Evolutionary conservation across 148 eudicot genomes (phyloP), one percentile per base, ranked within the genome.

Genomic region (Dianthus caryophyllus): DNA sequence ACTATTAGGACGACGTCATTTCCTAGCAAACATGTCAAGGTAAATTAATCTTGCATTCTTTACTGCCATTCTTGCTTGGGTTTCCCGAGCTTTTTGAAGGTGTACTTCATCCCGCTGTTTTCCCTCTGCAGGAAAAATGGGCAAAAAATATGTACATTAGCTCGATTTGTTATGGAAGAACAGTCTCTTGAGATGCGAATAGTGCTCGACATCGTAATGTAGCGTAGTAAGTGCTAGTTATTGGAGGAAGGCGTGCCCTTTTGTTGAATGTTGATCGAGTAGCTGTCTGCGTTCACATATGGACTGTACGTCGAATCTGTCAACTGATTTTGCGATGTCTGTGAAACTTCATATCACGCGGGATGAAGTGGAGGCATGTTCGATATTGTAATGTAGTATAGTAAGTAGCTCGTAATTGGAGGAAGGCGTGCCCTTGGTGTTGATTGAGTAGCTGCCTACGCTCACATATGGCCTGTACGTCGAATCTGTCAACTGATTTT

Each of bases 1-100:
- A 93, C 98, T 22, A 87, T 93, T 26, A 79, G 98, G 22, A 90
- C 98, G 67, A 81, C 95, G 71, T 86, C 90, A 60, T 93, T 93
- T 76, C 98, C 98, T 30, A 90, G 98, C 38, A 73, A 88, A 48
- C 98, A 93, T 79, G 97, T 90, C 49, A 93, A 93, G 92, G 96
- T 93, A n/a, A 70, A 55, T 43, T 43, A 59, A 31, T 25, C 47
- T 29, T n/a, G 46, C 33, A 4, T 31, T 46, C 41, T 60, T 1
- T 12, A n/a, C n/a, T n/a, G n/a, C 36, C 21, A 54, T 17, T 31
- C 18, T 5, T 14, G 30, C 41, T 33, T 6, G 55, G 15, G 24
- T 63, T 44, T 55, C 7, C 21, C 31, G 47, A 7, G 29, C 9
- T 68, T 47, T 36, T 27, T 6, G 13, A n/a, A 59, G n/a, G 60